A percentile compares a stretch with the other conserved stretches of the same genome.
Evolutionary conservation across 1,284 basidiomycete genomes (phyloP).

Genomic region (Papiliotrema flavescens): DNA sequence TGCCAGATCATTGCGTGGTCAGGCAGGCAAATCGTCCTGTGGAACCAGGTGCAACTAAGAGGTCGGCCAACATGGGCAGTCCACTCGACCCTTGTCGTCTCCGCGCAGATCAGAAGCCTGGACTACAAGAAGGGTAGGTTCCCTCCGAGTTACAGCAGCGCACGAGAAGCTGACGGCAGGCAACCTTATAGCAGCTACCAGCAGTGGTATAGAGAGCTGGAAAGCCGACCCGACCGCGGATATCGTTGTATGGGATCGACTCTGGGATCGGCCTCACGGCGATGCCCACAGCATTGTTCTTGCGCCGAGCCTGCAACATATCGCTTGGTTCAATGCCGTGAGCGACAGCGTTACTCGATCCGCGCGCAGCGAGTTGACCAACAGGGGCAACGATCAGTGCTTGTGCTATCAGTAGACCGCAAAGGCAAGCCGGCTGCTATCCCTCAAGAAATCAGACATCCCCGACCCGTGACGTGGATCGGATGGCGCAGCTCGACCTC

Average conservation of each 20-base stretch:
- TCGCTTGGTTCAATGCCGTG: slow-evolving; percentile 33
- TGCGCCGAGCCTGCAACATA: slow-evolving; percentile 22
- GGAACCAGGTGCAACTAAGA: slow-evolving; percentile 20
- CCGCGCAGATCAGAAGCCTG: slow-evolving; percentile 21
- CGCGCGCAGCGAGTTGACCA: not conserved
- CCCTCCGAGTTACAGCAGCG: too few relatives aligned
- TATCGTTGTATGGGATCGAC: slow-evolving; percentile 42
- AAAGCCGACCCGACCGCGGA: slow-evolving; percentile 24
- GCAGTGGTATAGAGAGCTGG: slow-evolving; percentile 39
- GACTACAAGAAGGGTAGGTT: slow-evolving; percentile 32
- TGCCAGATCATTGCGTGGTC: slow-evolving; percentile 43
- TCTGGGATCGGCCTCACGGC: slow-evolving; percentile 27
- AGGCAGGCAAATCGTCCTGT: slow-evolving; percentile 36
- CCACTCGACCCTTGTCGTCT: slow-evolving; percentile 35
- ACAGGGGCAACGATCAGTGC: slow-evolving; percentile 17
- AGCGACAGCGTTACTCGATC: not conserved
- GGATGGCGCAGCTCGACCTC: slow-evolving; percentile 32
- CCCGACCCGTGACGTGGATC: slow-evolving; percentile 40
- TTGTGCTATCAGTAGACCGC: slow-evolving; percentile 24
- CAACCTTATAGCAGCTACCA: slow-evolving; percentile 28
- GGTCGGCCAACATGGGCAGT: slow-evolving; percentile 24
- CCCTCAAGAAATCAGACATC: slow-evolving; percentile 40
- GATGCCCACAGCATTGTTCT: slow-evolving; percentile 13
- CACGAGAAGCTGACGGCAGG: slow-evolving; percentile 22
- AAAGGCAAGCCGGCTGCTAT: slow-evolving; percentile 21